Percentiles rank a stretch among this genome's conserved stretches.
Evolutionary conservation across 306 rosid species (phyloP).

Genomic region (Geum urbanum): DNA sequence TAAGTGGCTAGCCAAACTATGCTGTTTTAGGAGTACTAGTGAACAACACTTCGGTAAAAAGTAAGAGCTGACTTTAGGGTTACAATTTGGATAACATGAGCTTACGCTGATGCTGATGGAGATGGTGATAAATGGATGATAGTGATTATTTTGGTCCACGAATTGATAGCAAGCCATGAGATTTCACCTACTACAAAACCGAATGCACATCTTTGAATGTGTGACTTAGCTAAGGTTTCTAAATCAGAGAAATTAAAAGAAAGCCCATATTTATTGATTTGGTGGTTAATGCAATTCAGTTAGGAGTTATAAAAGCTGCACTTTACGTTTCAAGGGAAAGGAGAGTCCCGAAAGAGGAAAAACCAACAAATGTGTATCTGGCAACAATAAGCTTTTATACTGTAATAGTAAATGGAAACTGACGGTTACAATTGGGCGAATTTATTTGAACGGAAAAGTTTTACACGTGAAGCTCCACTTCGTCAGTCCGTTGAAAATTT

Average conservation of each 20-base stretch:
- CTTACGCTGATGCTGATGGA: conserved; percentile 20
- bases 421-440: not conserved
- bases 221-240: not conserved
- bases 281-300: not conserved
- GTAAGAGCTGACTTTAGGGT: conserved; percentile 6
- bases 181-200: conserved; percentile 23
- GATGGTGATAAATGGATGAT: conserved; percentile 19
- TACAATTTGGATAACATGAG: conserved; percentile 16
- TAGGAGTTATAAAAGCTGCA: conserved; percentile 9
- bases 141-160: conserved; percentile 22
- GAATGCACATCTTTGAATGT: not conserved
- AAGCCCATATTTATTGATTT: not conserved
- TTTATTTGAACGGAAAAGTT: not conserved
- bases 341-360: conserved; percentile 4
- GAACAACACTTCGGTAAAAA: conserved; percentile 14
- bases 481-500: not conserved
- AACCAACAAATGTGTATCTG: not conserved
- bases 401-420: not conserved
- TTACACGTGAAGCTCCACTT: not conserved
- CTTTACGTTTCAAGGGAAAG: conserved; percentile 16
- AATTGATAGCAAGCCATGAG: conserved; percentile 11
- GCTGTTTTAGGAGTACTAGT: not conserved
- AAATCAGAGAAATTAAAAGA: not conserved
- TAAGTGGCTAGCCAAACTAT: not conserved
- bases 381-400: conserved; percentile 2